A percentile compares a stretch with the other conserved stretches of the same genome.
phyloP scores from a whole-genome alignment of 371 early-diverging fungal genomes.

The Quaeritorhiza haematococci region DNA sequence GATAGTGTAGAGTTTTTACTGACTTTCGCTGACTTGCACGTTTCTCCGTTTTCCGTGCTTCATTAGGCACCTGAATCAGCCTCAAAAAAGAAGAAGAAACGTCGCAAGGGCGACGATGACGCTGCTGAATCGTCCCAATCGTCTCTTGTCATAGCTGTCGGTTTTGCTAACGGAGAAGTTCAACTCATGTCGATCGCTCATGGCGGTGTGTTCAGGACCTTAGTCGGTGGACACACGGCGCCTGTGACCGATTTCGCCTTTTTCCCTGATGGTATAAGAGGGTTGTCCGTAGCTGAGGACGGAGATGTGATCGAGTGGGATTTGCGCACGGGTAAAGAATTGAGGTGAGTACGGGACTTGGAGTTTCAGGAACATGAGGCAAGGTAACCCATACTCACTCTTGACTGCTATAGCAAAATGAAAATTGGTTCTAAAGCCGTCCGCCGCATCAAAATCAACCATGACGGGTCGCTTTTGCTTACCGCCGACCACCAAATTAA shows the following conservation, averaged over 20 bases:
- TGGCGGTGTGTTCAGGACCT: constrained; percentile 49
- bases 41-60: background rate
- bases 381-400: background rate
- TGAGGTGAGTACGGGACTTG: constrained; percentile 29
- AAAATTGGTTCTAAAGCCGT: constrained; percentile 51
- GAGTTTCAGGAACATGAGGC: constrained; percentile 1
- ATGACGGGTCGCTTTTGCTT: constrained; percentile 53
- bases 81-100: constrained; percentile 13
- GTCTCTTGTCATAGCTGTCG: constrained; percentile 62
- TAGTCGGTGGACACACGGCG: constrained; percentile 56
- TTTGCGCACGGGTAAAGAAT: constrained; percentile 51
- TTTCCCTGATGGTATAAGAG: constrained; percentile 50
- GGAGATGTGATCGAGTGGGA: constrained; percentile 70
- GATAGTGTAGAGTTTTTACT: background rate
- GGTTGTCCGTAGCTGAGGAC: constrained; percentile 65
- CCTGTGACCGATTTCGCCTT: constrained; percentile 66
- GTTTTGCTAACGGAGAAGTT: constrained; percentile 61
- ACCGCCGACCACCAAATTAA: constrained; percentile 65
- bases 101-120: constrained; percentile 50
- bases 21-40: background rate
- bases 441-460: constrained; percentile 51
- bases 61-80: background rate
- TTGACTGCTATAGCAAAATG: constrained; percentile 39
- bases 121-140: constrained; percentile 24
- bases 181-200: constrained; percentile 61